Base-by-base conservation (phyloP, 129 eudicot genomes). In the Calendula officinalis region DNA sequence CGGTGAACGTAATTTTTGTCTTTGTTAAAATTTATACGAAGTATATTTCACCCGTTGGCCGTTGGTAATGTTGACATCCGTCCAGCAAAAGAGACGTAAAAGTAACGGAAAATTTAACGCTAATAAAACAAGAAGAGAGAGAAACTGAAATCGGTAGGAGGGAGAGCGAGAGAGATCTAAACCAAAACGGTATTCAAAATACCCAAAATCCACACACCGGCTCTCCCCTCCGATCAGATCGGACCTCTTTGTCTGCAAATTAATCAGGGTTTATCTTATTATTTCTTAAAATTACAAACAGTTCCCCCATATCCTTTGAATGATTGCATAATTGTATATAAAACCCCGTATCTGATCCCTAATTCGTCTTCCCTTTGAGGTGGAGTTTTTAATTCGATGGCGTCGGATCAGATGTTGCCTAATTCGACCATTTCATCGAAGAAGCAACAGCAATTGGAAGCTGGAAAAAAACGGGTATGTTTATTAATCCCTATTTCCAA, bases 381-480 rank as follows among this genome's bases (percentile, higher is more conserved):
- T 22, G 1, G 30, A 22, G 30, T 22, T 22, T 22, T 22, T 22
- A 22, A 56, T 71, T 68, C 61, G 56, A 87, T 91, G 98, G 96
- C 96, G 72, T 82, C 90, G 69, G 96, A 80, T 57, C 91, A 88
- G 81, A 86, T 81, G 73, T 51, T 84, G 72, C 64, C 84, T 17
- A 74, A 69, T 63, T 60, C 77, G 27, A 60, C 53, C 60, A 39
- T 37, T 72, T 62, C 82, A 15, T 64, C 75, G 13, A 84, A 77
- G 62, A 91, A 91, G 80, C 82, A 83, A 65, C 83, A 81, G 73
- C 84, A 81, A 70, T 79, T 85, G 82, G 88, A 82, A 88, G 98
- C 98, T 78, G 98, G 98, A 13, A 88, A 68, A 63, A 81, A 69
- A 49, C 71, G 75, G 96, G 98, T 91, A 71, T 47, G 66, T 36